Conservation (phyloP, 208 protist genomes). For the Crithidia sp. region DNA sequence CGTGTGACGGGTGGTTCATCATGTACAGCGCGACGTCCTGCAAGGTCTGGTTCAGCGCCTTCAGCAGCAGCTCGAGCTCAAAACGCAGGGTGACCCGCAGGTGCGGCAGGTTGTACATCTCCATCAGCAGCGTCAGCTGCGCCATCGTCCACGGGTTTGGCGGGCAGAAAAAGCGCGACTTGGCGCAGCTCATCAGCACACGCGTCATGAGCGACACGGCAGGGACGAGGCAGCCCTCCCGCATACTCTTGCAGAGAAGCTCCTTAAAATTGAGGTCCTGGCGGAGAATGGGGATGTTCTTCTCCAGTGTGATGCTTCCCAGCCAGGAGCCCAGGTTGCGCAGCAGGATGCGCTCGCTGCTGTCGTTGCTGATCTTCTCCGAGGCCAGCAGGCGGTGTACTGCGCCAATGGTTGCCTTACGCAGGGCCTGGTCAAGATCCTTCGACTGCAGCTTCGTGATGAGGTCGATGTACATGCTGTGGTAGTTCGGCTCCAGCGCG, state of each 20-base stretch:
- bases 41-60: slow-evolving; percentile 72
- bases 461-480: slow-evolving; percentile 92
- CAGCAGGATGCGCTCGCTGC: slow-evolving; percentile 94
- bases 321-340: slow-evolving; percentile 99
- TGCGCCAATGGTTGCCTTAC: slow-evolving; percentile 80
- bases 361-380: slow-evolving; percentile 93
- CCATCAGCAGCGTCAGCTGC: slow-evolving; percentile 91
- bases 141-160: slow-evolving; percentile 99
- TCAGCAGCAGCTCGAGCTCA: slow-evolving; percentile 94
- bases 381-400: slow-evolving; percentile 92
- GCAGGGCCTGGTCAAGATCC: slow-evolving; percentile 87
- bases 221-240: slow-evolving; percentile 93
- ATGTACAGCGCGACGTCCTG: slow-evolving; percentile 60
- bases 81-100: slow-evolving; percentile 98
- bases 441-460: slow-evolving; percentile 78
- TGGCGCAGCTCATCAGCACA: slow-evolving; percentile 84
- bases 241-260: slow-evolving; percentile 94
- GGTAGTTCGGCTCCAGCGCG: slow-evolving; percentile 98
- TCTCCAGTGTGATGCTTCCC: slow-evolving; percentile 97
- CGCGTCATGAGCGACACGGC: slow-evolving; percentile 98
- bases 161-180: slow-evolving; percentile 95
- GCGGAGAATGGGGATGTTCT: slow-evolving; percentile 97
- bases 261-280: slow-evolving; percentile 96
- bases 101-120: slow-evolving; percentile 96
- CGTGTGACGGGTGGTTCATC: slow-evolving; percentile 43